Conservation (phyloP, 139 green algal genomes). For the Volvox reticuliferus region DNA sequence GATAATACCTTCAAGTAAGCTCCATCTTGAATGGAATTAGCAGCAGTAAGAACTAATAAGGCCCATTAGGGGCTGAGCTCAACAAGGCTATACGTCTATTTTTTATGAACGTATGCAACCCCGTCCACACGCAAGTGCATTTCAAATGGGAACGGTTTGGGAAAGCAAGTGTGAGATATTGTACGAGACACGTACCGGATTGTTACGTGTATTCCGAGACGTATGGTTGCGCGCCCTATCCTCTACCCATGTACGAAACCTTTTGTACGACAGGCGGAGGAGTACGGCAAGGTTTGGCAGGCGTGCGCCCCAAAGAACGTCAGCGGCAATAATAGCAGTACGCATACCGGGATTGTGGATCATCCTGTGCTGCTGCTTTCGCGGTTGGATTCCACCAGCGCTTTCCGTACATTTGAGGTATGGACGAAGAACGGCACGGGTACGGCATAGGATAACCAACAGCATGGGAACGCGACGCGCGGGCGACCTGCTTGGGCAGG, state of each 20-base stretch:
- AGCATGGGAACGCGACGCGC: too few species aligned
- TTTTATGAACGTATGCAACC: neutral
- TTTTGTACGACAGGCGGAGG: neutral
- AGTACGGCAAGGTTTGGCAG: neutral
- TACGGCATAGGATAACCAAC: too few species aligned
- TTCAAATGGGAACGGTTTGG: neutral
- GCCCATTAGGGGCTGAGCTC: neutral
- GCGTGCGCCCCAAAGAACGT: neutral
- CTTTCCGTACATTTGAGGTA: slow-evolving; percentile 19
- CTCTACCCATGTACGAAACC: neutral
- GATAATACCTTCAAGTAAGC: too few species aligned
- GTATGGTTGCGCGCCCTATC: too few species aligned
- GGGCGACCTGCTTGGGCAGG: too few species aligned
- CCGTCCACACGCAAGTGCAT: neutral
- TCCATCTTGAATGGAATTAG: too few species aligned
- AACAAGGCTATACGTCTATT: neutral
- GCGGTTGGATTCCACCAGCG: slow-evolving; percentile 22
- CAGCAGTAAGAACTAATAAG: too few species aligned
- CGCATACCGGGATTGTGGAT: neutral
- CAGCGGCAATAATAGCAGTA: neutral
- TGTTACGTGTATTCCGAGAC: too few species aligned
- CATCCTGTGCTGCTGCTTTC: slow-evolving; percentile 45
- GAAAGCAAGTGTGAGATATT: neutral
- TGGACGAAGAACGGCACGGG: neutral
- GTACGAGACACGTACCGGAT: neutral